Evolutionary conservation across 1,284 basidiomycete species (phyloP).

Genomic region (Heterobasidion parviporum): DNA sequence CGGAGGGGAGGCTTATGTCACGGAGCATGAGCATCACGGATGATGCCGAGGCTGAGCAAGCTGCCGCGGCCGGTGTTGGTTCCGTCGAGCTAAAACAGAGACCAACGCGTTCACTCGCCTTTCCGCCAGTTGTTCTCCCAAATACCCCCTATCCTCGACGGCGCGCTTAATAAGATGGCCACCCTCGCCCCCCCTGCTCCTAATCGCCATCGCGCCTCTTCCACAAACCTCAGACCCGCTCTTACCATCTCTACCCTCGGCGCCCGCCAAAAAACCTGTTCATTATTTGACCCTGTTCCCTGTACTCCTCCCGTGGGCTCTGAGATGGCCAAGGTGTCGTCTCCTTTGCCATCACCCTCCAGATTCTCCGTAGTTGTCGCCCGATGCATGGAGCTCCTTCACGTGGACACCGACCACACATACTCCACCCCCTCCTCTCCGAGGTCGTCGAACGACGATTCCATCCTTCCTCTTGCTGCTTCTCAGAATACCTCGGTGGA

Average conservation of each 20-base stretch:
- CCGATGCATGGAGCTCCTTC: constrained; percentile 44
- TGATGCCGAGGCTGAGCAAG: background rate
- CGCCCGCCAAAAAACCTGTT: constrained; percentile 36
- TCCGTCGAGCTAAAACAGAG: background rate
- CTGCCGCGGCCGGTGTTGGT: background rate
- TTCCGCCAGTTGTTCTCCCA: background rate
- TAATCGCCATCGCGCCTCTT: constrained; percentile 47
- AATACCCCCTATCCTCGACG: background rate
- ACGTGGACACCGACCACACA: constrained; percentile 22
- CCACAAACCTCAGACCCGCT: constrained; percentile 49
- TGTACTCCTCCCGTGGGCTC: constrained; percentile 16
- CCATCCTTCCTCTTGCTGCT: constrained; percentile 64
- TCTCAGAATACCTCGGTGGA: constrained; percentile 47
- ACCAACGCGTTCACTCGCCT: background rate
- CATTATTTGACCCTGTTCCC: constrained; percentile 24
- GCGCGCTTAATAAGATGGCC: constrained; percentile 11
- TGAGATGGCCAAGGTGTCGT: constrained; percentile 10
- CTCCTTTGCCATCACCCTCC: constrained; percentile 21
- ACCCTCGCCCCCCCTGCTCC: constrained; percentile 26
- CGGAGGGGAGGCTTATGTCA: background rate
- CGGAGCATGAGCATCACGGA: background rate
- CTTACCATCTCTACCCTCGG: constrained; percentile 46
- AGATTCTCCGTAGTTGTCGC: constrained; percentile 44
- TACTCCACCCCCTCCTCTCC: constrained; percentile 43
- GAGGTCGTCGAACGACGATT: constrained; percentile 41